Evolutionary conservation across 257 asterid genomes (phyloP), one percentile per base, ranked within the genome.

Genomic region (Przewalskia tangutica): DNA sequence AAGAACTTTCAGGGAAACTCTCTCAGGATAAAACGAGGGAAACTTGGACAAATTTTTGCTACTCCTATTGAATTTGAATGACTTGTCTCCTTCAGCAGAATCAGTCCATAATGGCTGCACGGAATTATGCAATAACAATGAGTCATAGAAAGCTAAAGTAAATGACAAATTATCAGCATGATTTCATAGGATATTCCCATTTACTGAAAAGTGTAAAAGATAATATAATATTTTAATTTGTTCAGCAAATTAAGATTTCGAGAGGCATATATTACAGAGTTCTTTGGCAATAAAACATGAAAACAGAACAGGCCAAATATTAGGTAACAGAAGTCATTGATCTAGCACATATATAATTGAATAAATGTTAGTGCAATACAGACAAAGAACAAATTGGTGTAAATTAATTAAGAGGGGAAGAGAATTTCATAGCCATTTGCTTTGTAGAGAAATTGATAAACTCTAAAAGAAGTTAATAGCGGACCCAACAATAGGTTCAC

Each of bases 1-100:
- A 54, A 92, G 81, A 53, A 83, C 71, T n/a, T 81, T 77, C 8
- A 89, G 86, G 17, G 97, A 90, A 48, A 91, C 96, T 86, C 96
- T 91, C 80, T 90, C 86, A 9, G 98, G 97, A 56, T 58, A 71
- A 73, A 92, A 89, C 3, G 97, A 92, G 77, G 95, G 97, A 80
- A 88, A 89, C 75, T 81, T 84, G 14, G 89, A 87, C 1, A 90
- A 83, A 55, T 20, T 80, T 81, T 86, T 87, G 75, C 70, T 59
- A 60, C 82, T 82, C 63, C 42, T 80, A 81, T 63, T 86, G 32
- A 84, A 70, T 65, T 92, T 94, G 67, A 81, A 80, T 54, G 90
- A 86, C 84, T 73, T 84, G 51, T 92, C 93, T 86, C 81, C 95
- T 88, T 88, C 97, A 42, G 77, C 79, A 97, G 96, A 92, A 86